A percentile compares a stretch with the other conserved stretches of the same genome.
Evolutionary conservation across 495 filamentous ascomycete genomes (phyloP).

Genomic region (Copromyces sp.): DNA sequence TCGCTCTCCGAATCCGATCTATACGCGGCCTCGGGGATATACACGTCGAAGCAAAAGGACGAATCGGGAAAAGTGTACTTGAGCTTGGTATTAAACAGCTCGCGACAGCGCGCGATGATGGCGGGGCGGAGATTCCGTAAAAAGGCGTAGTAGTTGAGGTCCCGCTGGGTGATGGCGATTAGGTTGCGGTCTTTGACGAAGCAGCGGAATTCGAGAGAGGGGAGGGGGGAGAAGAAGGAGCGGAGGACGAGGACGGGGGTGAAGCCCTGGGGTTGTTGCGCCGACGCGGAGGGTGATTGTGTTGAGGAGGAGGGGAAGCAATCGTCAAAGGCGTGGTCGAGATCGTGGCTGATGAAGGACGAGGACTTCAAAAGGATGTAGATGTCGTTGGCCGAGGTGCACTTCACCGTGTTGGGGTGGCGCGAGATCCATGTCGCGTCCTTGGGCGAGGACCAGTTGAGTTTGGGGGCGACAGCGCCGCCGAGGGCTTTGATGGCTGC

Average conservation of each 20-base stretch:
- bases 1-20: conserved; percentile 34
- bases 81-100: conserved; percentile 60
- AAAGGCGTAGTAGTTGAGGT: conserved; percentile 84
- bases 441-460: conserved; percentile 96
- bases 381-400: conserved; percentile 75
- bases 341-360: conserved; percentile 86
- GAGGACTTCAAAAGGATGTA: conserved; percentile 89
- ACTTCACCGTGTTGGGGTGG: conserved; percentile 80
- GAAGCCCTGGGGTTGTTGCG: conserved; percentile 17
- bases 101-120: conserved; percentile 50
- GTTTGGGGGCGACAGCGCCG: conserved; percentile 76
- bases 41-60: conserved; percentile 83
- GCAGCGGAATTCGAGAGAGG: conserved; percentile 85
- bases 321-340: conserved; percentile 86
- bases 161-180: conserved; percentile 78
- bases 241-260: conserved; percentile 59
- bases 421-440: conserved; percentile 93
- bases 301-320: conserved; percentile 43
- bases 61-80: conserved; percentile 71
- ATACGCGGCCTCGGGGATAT: conserved; percentile 69
- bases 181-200: conserved; percentile 76
- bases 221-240: conserved; percentile 78
- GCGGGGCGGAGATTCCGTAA: conserved; percentile 53
- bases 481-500: conserved; percentile 66
- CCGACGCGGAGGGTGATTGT: conserved; percentile 11